These are phyloP conservation scores for Beauveria sp. DNA, from an alignment of 2,329 filamentous ascomycete species.

Conservation along the genomic window DNA sequence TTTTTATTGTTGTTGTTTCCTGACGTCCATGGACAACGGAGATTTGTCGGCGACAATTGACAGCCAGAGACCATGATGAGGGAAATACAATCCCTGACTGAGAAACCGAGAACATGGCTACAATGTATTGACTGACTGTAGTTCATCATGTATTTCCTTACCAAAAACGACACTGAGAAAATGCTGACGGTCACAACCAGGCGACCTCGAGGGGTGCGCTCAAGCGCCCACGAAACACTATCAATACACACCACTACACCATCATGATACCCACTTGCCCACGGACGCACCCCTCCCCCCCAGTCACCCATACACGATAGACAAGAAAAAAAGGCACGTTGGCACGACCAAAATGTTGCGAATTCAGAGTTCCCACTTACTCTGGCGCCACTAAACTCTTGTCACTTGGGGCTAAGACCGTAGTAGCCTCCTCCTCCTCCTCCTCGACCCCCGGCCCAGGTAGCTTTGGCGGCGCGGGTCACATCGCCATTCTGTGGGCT, in stretches of 20 bases:
- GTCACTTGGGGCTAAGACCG: constrained; percentile 5
- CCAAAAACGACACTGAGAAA: background rate
- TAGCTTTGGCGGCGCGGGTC: background rate
- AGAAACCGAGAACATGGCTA: background rate
- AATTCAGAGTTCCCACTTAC: constrained; percentile 7
- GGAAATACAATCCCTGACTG: background rate
- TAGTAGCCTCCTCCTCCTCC: background rate
- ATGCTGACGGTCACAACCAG: background rate
- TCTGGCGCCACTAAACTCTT: constrained; percentile 10
- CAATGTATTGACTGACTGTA: background rate
- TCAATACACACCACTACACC: background rate
- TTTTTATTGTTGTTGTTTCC: background rate
- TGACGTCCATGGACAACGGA: background rate
- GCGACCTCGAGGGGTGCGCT: background rate
- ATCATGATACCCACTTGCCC: background rate
- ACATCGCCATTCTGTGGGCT: background rate
- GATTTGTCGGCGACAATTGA: background rate
- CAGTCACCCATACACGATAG: background rate
- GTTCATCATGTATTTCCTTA: background rate
- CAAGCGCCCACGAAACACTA: background rate
- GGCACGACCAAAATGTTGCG: background rate
- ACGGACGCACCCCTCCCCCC: background rate
- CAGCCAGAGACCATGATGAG: background rate
- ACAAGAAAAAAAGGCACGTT: background rate
- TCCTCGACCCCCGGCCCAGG: background rate